phyloP scores from a whole-genome alignment of 2,329 filamentous ascomycete genomes.

The Ascochyta viciae-villosae region DNA sequence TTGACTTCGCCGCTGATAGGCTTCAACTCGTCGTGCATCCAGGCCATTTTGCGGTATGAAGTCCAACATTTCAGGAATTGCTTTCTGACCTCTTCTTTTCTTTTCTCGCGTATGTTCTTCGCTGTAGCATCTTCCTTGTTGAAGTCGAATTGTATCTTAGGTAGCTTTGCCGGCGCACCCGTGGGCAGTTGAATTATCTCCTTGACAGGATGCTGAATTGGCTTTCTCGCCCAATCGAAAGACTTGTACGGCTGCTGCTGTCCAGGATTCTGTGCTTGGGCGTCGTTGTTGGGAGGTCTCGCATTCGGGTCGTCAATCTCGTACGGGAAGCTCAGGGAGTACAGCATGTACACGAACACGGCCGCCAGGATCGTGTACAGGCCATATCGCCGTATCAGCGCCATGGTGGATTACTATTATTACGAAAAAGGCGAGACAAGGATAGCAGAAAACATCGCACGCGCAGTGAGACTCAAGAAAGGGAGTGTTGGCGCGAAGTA shows the following conservation, averaged over 20 bases:
- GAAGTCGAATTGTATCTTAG: conserved; percentile 54
- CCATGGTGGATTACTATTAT: conserved; percentile 41
- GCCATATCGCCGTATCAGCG: conserved; percentile 48
- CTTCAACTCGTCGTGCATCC: conserved; percentile 58
- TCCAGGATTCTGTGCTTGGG: conserved; percentile 5
- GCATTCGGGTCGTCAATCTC: conserved; percentile 15
- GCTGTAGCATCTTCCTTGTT: conserved; percentile 42
- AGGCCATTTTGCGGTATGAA: conserved; percentile 54
- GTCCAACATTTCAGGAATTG: conserved; percentile 55
- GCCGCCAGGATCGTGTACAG: conserved; percentile 45
- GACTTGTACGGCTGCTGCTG: conserved; percentile 21
- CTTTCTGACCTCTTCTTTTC: conserved; percentile 49
- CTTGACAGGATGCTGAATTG: conserved; percentile 50
- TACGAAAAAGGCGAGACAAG: conserved; percentile 18
- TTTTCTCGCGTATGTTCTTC: conserved; percentile 44
- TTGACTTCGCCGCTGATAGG: conserved; percentile 52
- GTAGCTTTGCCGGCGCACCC: conserved; percentile 47
- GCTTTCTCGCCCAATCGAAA: conserved; percentile 51
- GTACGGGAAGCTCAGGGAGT: conserved; percentile 48
- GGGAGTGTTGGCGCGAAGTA: conserved; percentile 5
- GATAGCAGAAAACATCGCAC: conserved; percentile 10
- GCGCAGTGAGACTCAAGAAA: not conserved
- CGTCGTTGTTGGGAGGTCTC: conserved; percentile 20
- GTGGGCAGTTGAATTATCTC: conserved; percentile 48
- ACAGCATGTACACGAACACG: conserved; percentile 47